Conservation (phyloP, 495 filamentous ascomycete species). For the Xylaria acuta region DNA sequence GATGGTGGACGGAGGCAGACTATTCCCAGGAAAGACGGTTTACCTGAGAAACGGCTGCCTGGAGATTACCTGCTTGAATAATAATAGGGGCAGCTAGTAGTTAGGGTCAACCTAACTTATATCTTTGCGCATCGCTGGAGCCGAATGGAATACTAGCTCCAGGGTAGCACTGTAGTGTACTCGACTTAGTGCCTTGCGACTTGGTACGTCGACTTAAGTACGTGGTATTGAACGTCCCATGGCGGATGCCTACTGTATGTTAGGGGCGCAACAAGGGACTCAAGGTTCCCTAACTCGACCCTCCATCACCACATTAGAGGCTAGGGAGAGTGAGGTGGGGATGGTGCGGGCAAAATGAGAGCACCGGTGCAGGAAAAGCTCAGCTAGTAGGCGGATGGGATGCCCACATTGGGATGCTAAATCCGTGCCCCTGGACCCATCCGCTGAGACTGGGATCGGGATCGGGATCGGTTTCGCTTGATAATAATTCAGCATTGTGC, state of each 20-base stretch:
- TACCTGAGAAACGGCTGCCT: neutral
- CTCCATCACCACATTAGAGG: no score
- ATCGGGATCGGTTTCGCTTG: slow-evolving; percentile 7
- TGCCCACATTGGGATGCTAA: neutral
- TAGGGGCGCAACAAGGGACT: no score
- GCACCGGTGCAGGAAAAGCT: neutral
- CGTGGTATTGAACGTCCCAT: no score
- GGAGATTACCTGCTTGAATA: neutral
- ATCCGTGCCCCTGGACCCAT: neutral
- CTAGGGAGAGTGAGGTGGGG: neutral
- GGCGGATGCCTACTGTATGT: no score
- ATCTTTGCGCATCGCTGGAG: neutral
- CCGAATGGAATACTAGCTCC: neutral
- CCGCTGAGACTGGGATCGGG: neutral
- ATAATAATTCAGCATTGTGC: neutral
- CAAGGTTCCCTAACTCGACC: no score
- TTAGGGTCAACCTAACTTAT: neutral
- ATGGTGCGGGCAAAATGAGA: neutral
- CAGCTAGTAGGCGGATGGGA: neutral
- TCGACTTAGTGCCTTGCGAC: no score
- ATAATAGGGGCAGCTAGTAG: neutral
- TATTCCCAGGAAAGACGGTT: neutral
- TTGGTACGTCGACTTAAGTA: no score
- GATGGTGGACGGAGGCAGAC: neutral
- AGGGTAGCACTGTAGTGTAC: no score